Base-by-base conservation (phyloP, 1,139 yeast species). In the Saccharomyces uvarum region DNA sequence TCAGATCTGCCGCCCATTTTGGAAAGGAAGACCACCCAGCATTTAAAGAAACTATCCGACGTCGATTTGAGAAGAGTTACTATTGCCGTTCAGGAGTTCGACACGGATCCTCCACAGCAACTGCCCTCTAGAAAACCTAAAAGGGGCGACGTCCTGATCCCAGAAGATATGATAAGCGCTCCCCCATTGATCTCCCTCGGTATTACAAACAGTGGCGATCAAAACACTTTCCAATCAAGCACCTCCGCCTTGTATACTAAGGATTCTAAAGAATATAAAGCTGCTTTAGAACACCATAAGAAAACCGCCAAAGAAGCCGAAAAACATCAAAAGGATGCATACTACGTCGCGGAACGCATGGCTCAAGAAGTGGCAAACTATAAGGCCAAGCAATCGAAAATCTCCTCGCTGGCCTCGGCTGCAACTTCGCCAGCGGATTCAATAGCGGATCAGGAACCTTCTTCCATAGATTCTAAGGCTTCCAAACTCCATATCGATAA, bases 101-200 rank as follows among this genome's bases (percentile, higher is more conserved):
- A 77, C 0, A 77, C 75, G 58, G 97, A 91, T 69, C 98, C 98
- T 1, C 97, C 96, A 44, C 98, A 91, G 66, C 97, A 90, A 69
- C 87, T 91, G 57, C 98, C 98, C 0, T 86, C 96, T 0, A 75
- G 96, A 61, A 79, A 84, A 57, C 97, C 97, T 2, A 79, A 80
- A 60, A 79, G 79, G 60, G 97, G 97, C 2, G 84, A 88, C 64
- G 91, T 90, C 6, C 68, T 86, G 42, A 81, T 89, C 11, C 89
- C 91, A 0, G 88, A 84, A 51, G 93, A 86, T 64, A 64, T 71
- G 63, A 63, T 84, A 38, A 69, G 76, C 42, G 84, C 85, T 0
- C 82, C 82, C 1, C 83, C 87, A 0, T 81, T 87, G 26, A 73
- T 86, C 32, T 79, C 86, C 0, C 76, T 82, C 54, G 93, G 93